phyloP scores from a whole-genome alignment of 306 rosid species.

The Abrus precatorius region DNA sequence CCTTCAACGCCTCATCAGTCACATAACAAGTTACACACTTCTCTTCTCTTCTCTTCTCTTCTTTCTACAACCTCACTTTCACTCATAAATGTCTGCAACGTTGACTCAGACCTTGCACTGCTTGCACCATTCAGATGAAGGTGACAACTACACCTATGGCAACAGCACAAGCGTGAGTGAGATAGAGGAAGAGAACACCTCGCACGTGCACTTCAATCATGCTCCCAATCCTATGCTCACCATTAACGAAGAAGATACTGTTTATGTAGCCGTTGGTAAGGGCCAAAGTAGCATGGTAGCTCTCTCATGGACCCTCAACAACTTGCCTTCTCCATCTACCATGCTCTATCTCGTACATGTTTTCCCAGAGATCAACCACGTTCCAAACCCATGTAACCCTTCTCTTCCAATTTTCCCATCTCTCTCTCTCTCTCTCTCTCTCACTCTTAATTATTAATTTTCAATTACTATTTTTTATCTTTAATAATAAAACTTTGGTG shows the following conservation, averaged over 20 bases:
- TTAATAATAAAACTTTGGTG: too few relatives aligned
- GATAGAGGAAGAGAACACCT: conserved; percentile 66
- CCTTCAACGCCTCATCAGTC: background rate
- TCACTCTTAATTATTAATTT: background rate
- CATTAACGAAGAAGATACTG: conserved; percentile 51
- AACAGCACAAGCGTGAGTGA: conserved; percentile 55
- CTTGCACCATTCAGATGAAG: conserved; percentile 44
- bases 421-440: background rate
- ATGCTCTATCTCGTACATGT: conserved; percentile 70
- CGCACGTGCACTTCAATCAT: conserved; percentile 3
- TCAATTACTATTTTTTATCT: background rate
- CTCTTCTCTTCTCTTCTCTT: too few relatives aligned
- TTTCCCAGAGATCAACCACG: conserved; percentile 65
- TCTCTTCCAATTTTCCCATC: background rate
- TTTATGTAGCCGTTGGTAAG: conserved; percentile 57
- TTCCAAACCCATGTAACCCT: conserved; percentile 80
- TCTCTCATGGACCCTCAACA: conserved; percentile 66
- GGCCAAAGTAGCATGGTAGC: conserved; percentile 66
- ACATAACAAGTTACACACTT: too few relatives aligned
- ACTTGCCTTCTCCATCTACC: conserved; percentile 55
- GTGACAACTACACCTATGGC: background rate
- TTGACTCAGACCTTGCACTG: conserved; percentile 35
- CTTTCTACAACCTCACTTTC: background rate
- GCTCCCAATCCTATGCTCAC: conserved; percentile 49
- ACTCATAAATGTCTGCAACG: conserved; percentile 10